These are phyloP conservation scores for Cystoisospora suis DNA, from an alignment of 169 alveolate genomes.

Conservation along the genomic window DNA sequence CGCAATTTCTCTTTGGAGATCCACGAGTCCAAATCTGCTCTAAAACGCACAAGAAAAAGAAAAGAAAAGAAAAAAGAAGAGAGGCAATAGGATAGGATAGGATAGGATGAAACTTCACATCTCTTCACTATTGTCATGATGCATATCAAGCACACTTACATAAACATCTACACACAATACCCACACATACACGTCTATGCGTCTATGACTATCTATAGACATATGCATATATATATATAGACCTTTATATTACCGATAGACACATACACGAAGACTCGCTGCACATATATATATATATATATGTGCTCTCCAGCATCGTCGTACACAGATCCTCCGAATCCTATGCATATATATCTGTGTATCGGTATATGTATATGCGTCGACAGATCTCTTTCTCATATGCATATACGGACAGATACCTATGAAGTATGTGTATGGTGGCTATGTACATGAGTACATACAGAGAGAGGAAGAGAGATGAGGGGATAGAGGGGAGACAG, in stretches of 20 bases:
- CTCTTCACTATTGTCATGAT: too few relatives aligned
- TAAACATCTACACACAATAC: background rate
- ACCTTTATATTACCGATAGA: background rate
- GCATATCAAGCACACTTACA: background rate
- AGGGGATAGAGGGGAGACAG: too few relatives aligned
- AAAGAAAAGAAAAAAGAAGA: background rate
- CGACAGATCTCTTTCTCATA: too few relatives aligned
- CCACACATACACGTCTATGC: background rate
- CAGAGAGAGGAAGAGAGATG: too few relatives aligned
- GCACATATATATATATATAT: background rate
- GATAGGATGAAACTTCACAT: background rate
- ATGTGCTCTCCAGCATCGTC: background rate
- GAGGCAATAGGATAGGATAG: background rate
- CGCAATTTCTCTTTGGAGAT: conserved; percentile 18
- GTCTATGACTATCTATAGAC: background rate
- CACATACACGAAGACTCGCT: background rate
- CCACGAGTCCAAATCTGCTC: conserved; percentile 55
- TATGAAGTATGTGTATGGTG: too few relatives aligned
- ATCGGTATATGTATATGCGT: background rate
- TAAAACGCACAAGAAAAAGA: background rate
- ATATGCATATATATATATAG: background rate
- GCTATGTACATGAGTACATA: too few relatives aligned
- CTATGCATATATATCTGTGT: background rate
- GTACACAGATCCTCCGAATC: too few relatives aligned
- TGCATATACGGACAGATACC: too few relatives aligned